Conservation (phyloP, 768 basidiomycete species). For the Lentinula guzmanii region DNA sequence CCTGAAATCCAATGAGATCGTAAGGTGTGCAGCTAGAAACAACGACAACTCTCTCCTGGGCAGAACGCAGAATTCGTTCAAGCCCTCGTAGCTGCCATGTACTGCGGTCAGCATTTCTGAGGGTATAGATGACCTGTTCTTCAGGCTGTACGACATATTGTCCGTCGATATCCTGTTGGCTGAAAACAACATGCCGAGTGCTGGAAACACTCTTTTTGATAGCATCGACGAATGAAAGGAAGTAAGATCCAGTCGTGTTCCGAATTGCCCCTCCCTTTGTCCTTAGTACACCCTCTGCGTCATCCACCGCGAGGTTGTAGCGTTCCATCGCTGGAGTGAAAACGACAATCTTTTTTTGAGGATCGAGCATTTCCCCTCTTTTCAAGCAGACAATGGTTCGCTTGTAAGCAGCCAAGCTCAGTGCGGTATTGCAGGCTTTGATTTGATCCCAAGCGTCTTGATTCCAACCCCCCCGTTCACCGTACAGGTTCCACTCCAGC, state of each 20-base stretch:
- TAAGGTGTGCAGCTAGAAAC: conserved; percentile 8
- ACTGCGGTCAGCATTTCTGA: conserved; percentile 8
- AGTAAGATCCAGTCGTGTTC: conserved; percentile 56
- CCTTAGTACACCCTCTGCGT: conserved; percentile 37
- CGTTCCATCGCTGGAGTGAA: conserved; percentile 53
- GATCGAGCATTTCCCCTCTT: conserved; percentile 29
- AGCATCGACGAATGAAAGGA: conserved; percentile 38
- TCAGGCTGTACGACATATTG: not conserved
- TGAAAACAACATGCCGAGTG: conserved; percentile 44
- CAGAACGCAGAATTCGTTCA: not conserved
- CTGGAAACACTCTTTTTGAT: conserved; percentile 24
- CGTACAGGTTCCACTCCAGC: conserved; percentile 37
- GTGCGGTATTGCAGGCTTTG: conserved; percentile 28
- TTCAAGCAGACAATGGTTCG: conserved; percentile 43
- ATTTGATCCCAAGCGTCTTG: conserved; percentile 25
- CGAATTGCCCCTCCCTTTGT: conserved; percentile 35
- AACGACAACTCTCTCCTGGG: not conserved
- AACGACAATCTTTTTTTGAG: conserved; percentile 28
- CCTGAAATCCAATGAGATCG: conserved; percentile 4
- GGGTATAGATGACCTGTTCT: not conserved
- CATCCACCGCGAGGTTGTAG: conserved; percentile 61
- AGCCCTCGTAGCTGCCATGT: conserved; percentile 1
- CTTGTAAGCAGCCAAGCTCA: conserved; percentile 44
- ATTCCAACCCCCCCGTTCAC: conserved; percentile 18
- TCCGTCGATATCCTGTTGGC: not conserved